A percentile compares a stretch with the other conserved stretches of the same genome.
Conservation (phyloP, 805 yeast species). For the Wickerhamiella lipophila region DNA sequence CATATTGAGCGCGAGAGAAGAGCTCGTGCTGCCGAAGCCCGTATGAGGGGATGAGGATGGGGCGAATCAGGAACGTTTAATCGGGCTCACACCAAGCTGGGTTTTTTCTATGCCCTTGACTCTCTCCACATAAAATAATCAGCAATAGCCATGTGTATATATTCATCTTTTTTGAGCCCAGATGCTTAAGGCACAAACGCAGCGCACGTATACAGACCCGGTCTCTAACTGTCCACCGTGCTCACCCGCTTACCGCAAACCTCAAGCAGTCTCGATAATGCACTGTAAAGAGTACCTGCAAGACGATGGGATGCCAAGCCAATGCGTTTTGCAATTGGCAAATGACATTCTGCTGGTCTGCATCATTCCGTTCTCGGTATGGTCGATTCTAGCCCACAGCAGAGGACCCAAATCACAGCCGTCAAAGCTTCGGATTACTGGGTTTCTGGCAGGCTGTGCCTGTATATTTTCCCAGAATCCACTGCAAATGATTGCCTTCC, state of each 20-base stretch:
- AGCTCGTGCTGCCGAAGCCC: conserved; percentile 92
- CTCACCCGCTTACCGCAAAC: not conserved
- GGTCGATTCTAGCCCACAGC: not conserved
- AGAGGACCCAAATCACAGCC: not conserved
- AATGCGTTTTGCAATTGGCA: not conserved
- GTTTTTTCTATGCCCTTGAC: no score
- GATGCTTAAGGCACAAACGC: no score
- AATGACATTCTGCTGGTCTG: not conserved
- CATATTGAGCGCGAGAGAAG: conserved; percentile 84
- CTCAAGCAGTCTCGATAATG: not conserved
- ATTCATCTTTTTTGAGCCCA: no score
- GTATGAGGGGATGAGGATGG: conserved; percentile 34
- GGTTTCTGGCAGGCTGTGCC: not conserved
- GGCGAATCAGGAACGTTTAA: no score
- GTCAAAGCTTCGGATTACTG: not conserved
- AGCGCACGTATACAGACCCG: no score
- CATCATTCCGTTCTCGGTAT: not conserved
- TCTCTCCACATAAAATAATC: no score
- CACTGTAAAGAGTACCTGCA: conserved; percentile 2
- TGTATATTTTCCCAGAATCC: not conserved
- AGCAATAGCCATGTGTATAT: no score
- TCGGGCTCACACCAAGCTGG: no score
- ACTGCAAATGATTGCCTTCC: not conserved
- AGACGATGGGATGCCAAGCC: conserved; percentile 8
- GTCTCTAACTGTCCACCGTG: no score